Evolutionary conservation across 1,139 yeast genomes (phyloP), one percentile per base, ranked within the genome.

Genomic region (Debaryomycetaceae sp.): DNA sequence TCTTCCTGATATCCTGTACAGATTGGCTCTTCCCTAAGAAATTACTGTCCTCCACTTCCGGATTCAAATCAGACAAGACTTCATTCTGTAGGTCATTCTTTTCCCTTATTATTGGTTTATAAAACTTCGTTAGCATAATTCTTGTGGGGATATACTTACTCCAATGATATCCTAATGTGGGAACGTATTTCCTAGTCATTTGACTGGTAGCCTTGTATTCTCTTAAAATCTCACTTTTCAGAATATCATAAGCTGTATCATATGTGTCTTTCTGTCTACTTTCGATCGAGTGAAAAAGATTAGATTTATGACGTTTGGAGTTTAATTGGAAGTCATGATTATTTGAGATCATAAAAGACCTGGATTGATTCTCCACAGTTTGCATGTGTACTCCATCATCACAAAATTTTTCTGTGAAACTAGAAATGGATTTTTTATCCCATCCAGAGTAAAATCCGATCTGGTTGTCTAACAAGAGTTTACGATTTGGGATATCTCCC

Each of bases 371-470:
- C 11, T 51, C 39, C 11, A 44, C 24, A 27, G 31, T 27, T 27
- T 27, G 8, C 31, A 4, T 27, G 22, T 29, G 5, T 11, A 36
- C 37, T 4, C 35, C 14, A 8, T 23, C 23, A 5, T 34, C 34
- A 23, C 22, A 42, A 14, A 40, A 20, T 8, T 5, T 35, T 34
- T 38, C 41, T 34, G 57, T 62, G 39, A 49, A 53, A 6, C 47
- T 47, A 20, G 42, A 47, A 8, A 75, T 64, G 5, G 71, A 62
- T 0, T 61, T 55, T 42, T 65, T 64, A 49, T 80, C 83, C 96
- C 96, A 89, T 0, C 96, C 97, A 5, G 82, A 74, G 45, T 80
- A 69, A 74, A 85, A 80, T 3, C 95, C 87, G 14, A 83, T 55
- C 57, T 89, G 97, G 55, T 82, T 82, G 49, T 86, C 87, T 46